phyloP scores from a whole-genome alignment of 83 land plant species.

The Picea abies region DNA sequence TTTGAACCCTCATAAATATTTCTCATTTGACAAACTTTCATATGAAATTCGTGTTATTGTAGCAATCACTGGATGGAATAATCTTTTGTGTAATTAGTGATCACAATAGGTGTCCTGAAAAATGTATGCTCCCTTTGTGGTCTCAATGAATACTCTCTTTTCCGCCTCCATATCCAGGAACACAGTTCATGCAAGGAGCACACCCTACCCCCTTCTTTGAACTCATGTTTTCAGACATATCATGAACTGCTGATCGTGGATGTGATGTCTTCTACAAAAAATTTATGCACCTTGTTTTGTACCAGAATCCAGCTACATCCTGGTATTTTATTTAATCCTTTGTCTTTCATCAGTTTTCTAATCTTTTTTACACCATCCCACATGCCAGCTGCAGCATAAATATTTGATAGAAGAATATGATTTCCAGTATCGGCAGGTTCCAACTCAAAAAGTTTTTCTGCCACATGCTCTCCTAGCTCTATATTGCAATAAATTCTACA shows the following conservation, averaged over 20 bases:
- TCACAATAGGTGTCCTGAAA: neutral
- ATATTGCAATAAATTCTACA: constrained; percentile 7
- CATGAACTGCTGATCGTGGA: neutral
- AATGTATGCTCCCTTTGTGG: neutral
- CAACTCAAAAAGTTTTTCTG: neutral
- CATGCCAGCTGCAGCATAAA: constrained; percentile 15
- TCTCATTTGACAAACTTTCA: neutral
- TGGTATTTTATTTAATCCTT: constrained; percentile 9
- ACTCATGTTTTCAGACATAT: neutral
- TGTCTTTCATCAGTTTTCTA: constrained; percentile 13
- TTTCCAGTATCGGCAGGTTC: constrained; percentile 3
- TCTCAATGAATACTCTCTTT: neutral
- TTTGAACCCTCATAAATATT: neutral
- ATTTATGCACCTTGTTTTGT: neutral
- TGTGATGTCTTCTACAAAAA: constrained; percentile 2
- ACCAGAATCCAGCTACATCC: constrained; percentile 15
- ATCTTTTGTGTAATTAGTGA: neutral
- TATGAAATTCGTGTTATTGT: neutral
- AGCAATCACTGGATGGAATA: neutral
- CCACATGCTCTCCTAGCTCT: constrained; percentile 4
- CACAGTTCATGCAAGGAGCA: neutral
- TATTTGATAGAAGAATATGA: constrained; percentile 9
- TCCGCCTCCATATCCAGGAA: neutral
- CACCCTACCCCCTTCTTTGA: neutral
- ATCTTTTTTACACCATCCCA: constrained; percentile 16